Percentiles rank a stretch among this genome's conserved stretches.
Evolutionary conservation across 768 basidiomycete genomes (phyloP).

Genomic region (Pisolithus sp.): DNA sequence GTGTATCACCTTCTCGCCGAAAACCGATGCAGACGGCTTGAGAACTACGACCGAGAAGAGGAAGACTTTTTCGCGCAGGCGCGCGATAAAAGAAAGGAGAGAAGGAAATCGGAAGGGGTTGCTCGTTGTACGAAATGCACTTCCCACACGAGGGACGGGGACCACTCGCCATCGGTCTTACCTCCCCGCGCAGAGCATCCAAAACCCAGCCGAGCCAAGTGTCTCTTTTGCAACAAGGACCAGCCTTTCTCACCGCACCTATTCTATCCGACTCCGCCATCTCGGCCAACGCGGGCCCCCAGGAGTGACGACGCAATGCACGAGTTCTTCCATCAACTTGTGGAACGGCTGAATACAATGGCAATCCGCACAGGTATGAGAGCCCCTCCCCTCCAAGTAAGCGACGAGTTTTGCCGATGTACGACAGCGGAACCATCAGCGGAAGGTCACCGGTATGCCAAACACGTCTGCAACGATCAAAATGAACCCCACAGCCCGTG

Average conservation of each 20-base stretch:
- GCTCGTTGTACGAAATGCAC: slow-evolving; percentile 17
- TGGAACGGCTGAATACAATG: slow-evolving; percentile 70
- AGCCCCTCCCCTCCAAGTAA: slow-evolving; percentile 11
- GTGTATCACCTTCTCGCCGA: slow-evolving; percentile 87
- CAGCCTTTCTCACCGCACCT: slow-evolving; percentile 20
- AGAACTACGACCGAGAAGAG: slow-evolving; percentile 71
- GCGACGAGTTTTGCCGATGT: too few relatives aligned
- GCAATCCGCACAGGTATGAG: slow-evolving; percentile 42
- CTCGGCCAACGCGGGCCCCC: slow-evolving; percentile 29
- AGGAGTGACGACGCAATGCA: slow-evolving; percentile 73
- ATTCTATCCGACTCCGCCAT: slow-evolving; percentile 16
- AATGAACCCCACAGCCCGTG: not conserved
- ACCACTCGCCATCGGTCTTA: slow-evolving; percentile 30
- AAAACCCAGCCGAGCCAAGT: slow-evolving; percentile 53
- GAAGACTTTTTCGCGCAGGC: slow-evolving; percentile 30
- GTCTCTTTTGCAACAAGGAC: slow-evolving; percentile 21
- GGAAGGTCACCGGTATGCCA: slow-evolving; percentile 1
- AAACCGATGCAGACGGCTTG: slow-evolving; percentile 71
- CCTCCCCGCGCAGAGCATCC: slow-evolving; percentile 54
- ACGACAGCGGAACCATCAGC: slow-evolving; percentile 1
- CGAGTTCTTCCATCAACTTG: slow-evolving; percentile 80
- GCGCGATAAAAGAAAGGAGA: slow-evolving; percentile 32
- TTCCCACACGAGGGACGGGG: slow-evolving; percentile 21
- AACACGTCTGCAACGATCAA: slow-evolving; percentile 13
- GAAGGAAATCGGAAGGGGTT: slow-evolving; percentile 24